phyloP scores from a whole-genome alignment of 352 stramenopile species.

The Stramenopiles sp. region DNA sequence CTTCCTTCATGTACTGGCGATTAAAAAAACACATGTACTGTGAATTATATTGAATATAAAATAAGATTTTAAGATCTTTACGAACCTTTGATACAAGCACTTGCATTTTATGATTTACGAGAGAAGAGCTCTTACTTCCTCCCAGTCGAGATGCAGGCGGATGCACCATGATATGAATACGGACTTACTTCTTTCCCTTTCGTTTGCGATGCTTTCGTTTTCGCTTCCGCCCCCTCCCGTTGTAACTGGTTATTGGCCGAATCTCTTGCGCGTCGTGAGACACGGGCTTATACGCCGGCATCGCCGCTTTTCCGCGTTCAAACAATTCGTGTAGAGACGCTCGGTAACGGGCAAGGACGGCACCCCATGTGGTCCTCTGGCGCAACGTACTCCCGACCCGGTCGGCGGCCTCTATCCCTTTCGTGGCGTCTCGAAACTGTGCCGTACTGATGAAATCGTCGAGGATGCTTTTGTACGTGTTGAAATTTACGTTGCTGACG shows the following conservation, averaged over 20 bases:
- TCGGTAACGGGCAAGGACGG: neutral
- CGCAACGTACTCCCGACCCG: too few species aligned
- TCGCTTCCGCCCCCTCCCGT: neutral
- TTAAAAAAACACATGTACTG: too few species aligned
- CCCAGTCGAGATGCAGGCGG: too few species aligned
- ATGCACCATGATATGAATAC: neutral
- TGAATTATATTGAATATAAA: too few species aligned
- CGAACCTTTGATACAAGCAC: too few species aligned
- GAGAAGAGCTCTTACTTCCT: too few species aligned
- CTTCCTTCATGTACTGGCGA: too few species aligned
- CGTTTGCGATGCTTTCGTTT: neutral
- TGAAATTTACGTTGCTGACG: neutral
- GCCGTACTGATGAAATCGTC: neutral
- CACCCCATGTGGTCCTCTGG: neutral
- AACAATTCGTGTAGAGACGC: neutral
- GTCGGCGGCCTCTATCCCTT: too few species aligned
- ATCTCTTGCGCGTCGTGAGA: neutral
- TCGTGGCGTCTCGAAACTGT: too few species aligned
- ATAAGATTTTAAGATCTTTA: too few species aligned
- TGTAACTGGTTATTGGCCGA: neutral
- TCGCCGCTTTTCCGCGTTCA: neutral
- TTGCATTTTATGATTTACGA: too few species aligned
- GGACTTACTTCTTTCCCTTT: neutral
- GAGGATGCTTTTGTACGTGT: neutral
- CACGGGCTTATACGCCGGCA: neutral